Base-by-base conservation (phyloP, 176 grass and related monocot species). In the Sorghum bicolor region DNA sequence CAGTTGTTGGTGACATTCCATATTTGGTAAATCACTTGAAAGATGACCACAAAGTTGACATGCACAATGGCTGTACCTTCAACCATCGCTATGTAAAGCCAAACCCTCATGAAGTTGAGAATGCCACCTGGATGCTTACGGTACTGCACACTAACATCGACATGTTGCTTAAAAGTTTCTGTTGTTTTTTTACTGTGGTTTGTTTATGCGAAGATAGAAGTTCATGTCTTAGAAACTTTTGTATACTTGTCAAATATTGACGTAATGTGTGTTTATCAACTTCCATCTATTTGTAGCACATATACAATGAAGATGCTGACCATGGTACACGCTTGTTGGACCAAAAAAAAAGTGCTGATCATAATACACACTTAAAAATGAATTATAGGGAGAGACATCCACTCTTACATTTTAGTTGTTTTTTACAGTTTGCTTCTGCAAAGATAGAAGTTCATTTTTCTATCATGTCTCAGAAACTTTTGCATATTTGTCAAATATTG, bases 61-160 rank as follows among this genome's bases (percentile, higher is more conserved):
- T 90, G 89, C 89, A 90, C 70, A 87, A 78, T 17, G 89, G 89
- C 66, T 80, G 89, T 80, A 87, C 84, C 28, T 90, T 90, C 69
- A 90, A 90, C 84, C 89, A 90, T 79, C 89, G 84, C 11, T 90
- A 90, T 64, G 89, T 90, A 31, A 90, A 90, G 75, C 77, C 89
- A 48, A 90, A 90, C 39, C 89, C 89, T 69, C 89, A 90, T 76
- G 89, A 90, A 75, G 89, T 90, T 20, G 89, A 90, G 69, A 87
- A 90, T 70, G 89, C 89, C 13, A 90, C 89, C 36, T 90, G 89
- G 89, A 90, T 90, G 89, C 84, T 90, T 75, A 90, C 89, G 84
- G 89, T 90, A 87, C 60, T 28, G 50, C 69, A 70, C 10, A 0
- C 13, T 43, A 32, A 38, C 68, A 69, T 64, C 3, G 50, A 15